Evolutionary conservation across 2,329 filamentous ascomycete species (phyloP), one percentile per base, ranked within the genome.

Genomic region (Aspergillus melleus): DNA sequence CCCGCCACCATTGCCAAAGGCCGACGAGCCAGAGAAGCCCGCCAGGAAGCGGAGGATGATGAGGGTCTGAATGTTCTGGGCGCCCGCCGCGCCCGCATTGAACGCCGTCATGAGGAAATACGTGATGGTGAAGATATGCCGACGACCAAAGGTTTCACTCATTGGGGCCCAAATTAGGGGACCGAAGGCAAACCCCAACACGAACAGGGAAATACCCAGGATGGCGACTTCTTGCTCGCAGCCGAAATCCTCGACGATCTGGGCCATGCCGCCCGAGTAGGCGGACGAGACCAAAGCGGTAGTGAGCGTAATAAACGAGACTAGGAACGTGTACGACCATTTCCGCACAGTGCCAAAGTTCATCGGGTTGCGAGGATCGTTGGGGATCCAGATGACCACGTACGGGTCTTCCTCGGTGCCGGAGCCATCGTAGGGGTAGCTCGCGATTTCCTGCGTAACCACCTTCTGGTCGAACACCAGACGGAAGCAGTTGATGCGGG

Each of bases 11-110:
- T 88, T 87, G 19, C 84, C 86, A 64, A 88, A 76, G 1, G 85
- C 83, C 6, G 83, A 84, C 1, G 84, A 83, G 2, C 85, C 86
- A 67, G 87, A 87, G 10, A 82, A 75, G 24, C 86, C 85, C 6
- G 83, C 84, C 56, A 90, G 84, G 76, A 90, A 90, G 44, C 88
- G 83, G 20, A 90, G 77, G 16, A 89, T 80, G 42, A 90, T 74
- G 6, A 91, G 76, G 0, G 84, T 83, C 49, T 77, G 77, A 59
- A 88, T 86, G 63, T 83, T 86, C 54, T 83, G 76, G 0, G 83
- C 76, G 10, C 82, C 86, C 4, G 85, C 83, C 12, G 80, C 80
- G 6, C 81, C 87, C 6, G 84, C 86, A 63, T 85, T 88, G 69
- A 90, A 90, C 0, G 80, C 82, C 1, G 83, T 83, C 63, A 89